A percentile compares a stretch with the other conserved stretches of the same genome.
These are phyloP conservation scores for Fraxinus cuspidata DNA, from an alignment of 257 asterid genomes.

Conservation along the genomic window DNA sequence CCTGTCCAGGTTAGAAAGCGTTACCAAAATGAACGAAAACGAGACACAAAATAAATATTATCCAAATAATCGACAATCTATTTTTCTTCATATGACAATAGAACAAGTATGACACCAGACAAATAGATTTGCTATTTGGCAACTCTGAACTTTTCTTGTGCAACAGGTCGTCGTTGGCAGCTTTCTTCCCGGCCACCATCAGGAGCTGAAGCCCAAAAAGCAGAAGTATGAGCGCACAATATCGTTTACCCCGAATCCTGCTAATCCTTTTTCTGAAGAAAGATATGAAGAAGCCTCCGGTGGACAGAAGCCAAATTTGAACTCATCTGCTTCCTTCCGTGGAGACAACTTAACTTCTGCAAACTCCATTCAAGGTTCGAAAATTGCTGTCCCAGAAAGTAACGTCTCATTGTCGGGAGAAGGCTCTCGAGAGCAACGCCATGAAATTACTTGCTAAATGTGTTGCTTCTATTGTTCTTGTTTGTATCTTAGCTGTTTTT, in stretches of 20 bases:
- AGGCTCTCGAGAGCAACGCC: slow-evolving; percentile 58
- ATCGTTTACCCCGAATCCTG: slow-evolving; percentile 41
- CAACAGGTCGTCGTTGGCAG: slow-evolving; percentile 80
- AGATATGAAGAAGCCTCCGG: slow-evolving; percentile 38
- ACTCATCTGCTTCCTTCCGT: slow-evolving; percentile 51
- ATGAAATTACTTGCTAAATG: slow-evolving; percentile 59
- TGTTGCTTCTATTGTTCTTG: slow-evolving; percentile 8
- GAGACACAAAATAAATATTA: neutral
- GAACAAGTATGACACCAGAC: too few species aligned
- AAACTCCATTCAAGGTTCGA: slow-evolving; percentile 45
- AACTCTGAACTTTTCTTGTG: slow-evolving; percentile 22
- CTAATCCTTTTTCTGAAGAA: slow-evolving; percentile 48
- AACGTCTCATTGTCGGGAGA: slow-evolving; percentile 44
- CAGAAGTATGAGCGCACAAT: slow-evolving; percentile 57
- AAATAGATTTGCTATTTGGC: neutral
- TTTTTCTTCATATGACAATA: neutral
- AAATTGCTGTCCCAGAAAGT: slow-evolving; percentile 40
- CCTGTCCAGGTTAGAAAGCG: slow-evolving; percentile 68
- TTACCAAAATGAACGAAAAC: too few species aligned
- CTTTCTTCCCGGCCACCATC: slow-evolving; percentile 57
- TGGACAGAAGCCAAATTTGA: slow-evolving; percentile 40
- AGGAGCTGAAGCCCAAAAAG: slow-evolving; percentile 59
- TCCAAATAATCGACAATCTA: neutral
- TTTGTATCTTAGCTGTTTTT: slow-evolving; percentile 37
- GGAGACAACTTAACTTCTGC: slow-evolving; percentile 45